Evolutionary conservation across 2,329 filamentous ascomycete species (phyloP), one percentile per base, ranked within the genome.

Genomic region (Apiospora arundinis): DNA sequence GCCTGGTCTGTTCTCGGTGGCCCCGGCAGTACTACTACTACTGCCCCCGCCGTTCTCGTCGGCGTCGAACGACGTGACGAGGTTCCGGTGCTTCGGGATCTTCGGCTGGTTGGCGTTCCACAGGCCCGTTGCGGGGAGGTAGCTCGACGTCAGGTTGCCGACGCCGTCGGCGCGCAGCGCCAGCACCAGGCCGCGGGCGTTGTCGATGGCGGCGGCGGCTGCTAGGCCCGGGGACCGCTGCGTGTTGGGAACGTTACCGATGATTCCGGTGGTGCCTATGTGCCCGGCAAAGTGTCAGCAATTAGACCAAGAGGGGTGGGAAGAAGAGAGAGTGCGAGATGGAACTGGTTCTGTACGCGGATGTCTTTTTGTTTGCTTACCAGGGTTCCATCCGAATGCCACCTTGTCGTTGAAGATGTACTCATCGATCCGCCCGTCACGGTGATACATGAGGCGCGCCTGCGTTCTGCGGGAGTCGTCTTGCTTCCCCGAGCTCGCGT

Each of bases 141-240:
- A 60, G 52, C 52, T 60, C 28, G 52, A 28, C 52, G 52, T 60
- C 28, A 60, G 16, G 28, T 60, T 60, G 52, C 52, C 28, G 52
- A 28, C 18, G 52, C 9, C 28, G 8, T 5, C 8, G 18, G 16
- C 18, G 4, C 23, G 23, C 16, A 60, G 28, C 16, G 52, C 16
- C 7, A 60, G 52, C 6, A 60, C 16, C 28, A 60, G 7, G 18
- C 52, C 52, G 18, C 16, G 52, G 28, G 28, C 28, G 52, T 60
- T 60, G 14, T 18, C 6, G 49, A 25, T 25, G 12, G 6, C 25
- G 14, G 25, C 23, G 12, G 49, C 49, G 14, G 49, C 16, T 1
- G 49, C 49, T 14, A 56, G 49, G 16, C 49, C 14, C 2, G 52
- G 18, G 0, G 48, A 52, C 2, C 12, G 48, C 18, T n/a, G 52